These are phyloP conservation scores for Rubia balearica DNA, from an alignment of 305 asterid genomes.

Conservation along the genomic window DNA sequence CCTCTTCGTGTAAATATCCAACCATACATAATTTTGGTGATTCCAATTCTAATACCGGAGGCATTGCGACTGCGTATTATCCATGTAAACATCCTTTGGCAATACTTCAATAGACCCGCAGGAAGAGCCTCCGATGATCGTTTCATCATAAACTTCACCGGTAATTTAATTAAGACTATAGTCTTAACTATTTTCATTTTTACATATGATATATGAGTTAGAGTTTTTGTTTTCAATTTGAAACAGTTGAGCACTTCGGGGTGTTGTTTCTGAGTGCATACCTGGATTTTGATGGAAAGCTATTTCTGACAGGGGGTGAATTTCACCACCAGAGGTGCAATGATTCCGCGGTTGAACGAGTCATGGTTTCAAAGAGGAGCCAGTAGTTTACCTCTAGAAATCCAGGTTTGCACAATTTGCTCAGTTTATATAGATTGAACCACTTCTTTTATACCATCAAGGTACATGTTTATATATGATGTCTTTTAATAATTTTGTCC, in stretches of 20 bases:
- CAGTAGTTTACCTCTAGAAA: slow-evolving; percentile 60
- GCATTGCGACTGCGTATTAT: slow-evolving; percentile 45
- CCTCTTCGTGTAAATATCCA: slow-evolving; percentile 32
- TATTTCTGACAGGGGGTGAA: slow-evolving; percentile 43
- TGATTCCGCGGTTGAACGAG: slow-evolving; percentile 33
- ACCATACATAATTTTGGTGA: slow-evolving; percentile 61
- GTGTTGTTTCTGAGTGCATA: slow-evolving; percentile 57
- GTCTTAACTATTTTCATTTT: too few species aligned
- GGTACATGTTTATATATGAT: too few species aligned
- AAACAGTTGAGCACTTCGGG: slow-evolving; percentile 42
- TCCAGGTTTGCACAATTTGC: slow-evolving; percentile 55
- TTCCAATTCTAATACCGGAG: slow-evolving; percentile 78
- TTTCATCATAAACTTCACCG: slow-evolving; percentile 59
- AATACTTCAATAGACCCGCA: slow-evolving; percentile 45
- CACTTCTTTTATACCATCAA: slow-evolving; percentile 24
- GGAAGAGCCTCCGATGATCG: slow-evolving; percentile 74
- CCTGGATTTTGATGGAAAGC: slow-evolving; percentile 59
- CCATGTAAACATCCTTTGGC: slow-evolving; percentile 43
- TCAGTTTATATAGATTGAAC: slow-evolving; percentile 39
- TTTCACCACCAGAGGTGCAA: slow-evolving; percentile 76
- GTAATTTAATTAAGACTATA: slow-evolving; percentile 19
- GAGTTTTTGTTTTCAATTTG: background rate
- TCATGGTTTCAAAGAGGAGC: slow-evolving; percentile 48
- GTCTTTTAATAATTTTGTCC: too few species aligned
- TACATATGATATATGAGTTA: too few species aligned